A percentile compares a stretch with the other conserved stretches of the same genome.
Evolutionary conservation across 2,329 filamentous ascomycete species (phyloP).

Genomic region (Diaporthe sp.): DNA sequence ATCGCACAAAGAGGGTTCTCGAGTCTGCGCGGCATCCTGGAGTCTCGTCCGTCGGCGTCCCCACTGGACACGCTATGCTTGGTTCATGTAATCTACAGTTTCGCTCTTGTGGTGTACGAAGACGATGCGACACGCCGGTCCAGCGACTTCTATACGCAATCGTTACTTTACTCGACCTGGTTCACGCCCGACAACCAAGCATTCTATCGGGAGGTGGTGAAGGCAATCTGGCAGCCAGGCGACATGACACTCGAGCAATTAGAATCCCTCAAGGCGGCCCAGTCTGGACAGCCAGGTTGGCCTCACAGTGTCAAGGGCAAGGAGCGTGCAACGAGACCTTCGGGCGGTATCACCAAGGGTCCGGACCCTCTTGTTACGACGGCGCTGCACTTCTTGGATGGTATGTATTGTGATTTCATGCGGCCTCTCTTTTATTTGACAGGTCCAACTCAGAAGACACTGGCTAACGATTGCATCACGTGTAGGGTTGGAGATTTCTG

Average conservation of each 20-base stretch:
- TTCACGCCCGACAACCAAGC: conserved; percentile 55
- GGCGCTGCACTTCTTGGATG: conserved; percentile 65
- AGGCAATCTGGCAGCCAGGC: conserved; percentile 64
- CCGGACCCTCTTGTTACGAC: conserved; percentile 57
- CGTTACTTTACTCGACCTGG: conserved; percentile 58
- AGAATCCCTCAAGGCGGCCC: conserved; percentile 46
- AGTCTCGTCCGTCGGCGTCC: conserved; percentile 54
- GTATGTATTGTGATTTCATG: conserved; percentile 50
- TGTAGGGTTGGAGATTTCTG: conserved; percentile 63
- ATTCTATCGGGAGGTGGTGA: conserved; percentile 60
- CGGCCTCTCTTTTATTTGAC: neutral
- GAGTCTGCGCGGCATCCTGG: conserved; percentile 56
- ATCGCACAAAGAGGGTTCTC: conserved; percentile 60
- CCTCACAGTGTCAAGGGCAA: conserved; percentile 59
- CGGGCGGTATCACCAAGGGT: conserved; percentile 32
- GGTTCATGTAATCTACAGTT: conserved; percentile 65
- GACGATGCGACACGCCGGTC: conserved; percentile 54
- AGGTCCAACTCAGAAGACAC: neutral
- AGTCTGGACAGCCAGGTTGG: conserved; percentile 42
- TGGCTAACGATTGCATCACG: neutral
- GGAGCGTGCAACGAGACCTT: conserved; percentile 48
- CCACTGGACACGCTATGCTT: conserved; percentile 65
- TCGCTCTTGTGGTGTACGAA: conserved; percentile 61
- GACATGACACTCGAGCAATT: conserved; percentile 50
- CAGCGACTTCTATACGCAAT: conserved; percentile 61